phyloP scores from a whole-genome alignment of 768 basidiomycete species.

The Phaeotremella skinneri region DNA sequence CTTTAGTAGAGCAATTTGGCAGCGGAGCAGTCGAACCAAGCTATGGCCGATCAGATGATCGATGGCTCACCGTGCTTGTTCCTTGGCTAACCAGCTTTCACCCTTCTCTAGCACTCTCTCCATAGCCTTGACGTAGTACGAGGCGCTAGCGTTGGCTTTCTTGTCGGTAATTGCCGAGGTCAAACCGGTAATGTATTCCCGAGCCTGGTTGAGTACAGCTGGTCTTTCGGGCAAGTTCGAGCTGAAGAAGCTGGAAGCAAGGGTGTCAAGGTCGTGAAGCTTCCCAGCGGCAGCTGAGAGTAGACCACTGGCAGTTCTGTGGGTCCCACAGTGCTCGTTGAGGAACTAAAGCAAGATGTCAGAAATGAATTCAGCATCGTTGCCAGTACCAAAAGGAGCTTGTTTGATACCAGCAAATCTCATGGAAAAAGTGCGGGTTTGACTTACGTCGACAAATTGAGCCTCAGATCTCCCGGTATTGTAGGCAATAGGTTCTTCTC shows the following conservation, averaged over 20 bases:
- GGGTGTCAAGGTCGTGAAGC: slow-evolving; percentile 67
- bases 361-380: neutral
- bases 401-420: too few species aligned
- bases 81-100: slow-evolving; percentile 78
- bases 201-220: slow-evolving; percentile 67
- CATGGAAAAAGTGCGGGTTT: neutral
- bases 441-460: slow-evolving; percentile 47
- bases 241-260: slow-evolving; percentile 72
- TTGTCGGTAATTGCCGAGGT: slow-evolving; percentile 53
- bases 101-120: slow-evolving; percentile 72
- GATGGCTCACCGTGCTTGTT: slow-evolving; percentile 67
- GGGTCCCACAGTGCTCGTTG: slow-evolving; percentile 66
- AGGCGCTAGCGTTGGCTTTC: slow-evolving; percentile 50
- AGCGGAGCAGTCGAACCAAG: slow-evolving; percentile 30
- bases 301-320: slow-evolving; percentile 76
- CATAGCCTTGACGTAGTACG: slow-evolving; percentile 87
- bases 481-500: slow-evolving; percentile 65
- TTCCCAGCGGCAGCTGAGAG: slow-evolving; percentile 77
- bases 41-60: neutral
- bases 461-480: slow-evolving; percentile 61
- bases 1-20: slow-evolving; percentile 20
- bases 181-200: slow-evolving; percentile 34
- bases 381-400: slow-evolving; percentile 5
- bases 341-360: slow-evolving; percentile 30
- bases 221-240: slow-evolving; percentile 61